Evolutionary conservation across 1,284 basidiomycete genomes (phyloP), one percentile per base, ranked within the genome.

Genomic region (Heterobasidion occidentale): DNA sequence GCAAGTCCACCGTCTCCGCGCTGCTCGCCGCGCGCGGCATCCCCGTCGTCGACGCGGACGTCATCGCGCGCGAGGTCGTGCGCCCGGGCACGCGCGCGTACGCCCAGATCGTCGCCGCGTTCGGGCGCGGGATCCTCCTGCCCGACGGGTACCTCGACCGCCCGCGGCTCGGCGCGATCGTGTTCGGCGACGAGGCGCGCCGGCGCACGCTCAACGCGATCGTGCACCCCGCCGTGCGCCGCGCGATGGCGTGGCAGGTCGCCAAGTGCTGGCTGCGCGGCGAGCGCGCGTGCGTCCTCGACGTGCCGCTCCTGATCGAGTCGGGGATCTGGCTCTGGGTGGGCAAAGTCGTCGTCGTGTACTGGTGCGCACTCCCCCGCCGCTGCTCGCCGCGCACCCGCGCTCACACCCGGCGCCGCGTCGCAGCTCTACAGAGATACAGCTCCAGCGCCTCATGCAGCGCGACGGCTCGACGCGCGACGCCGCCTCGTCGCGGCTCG

Each of bases 241-340:
- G 78, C 57, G 84, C 80, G 14, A 92, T 98, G 82, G 69, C 88
- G 14, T 82, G 79, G 78, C 74, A 74, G 56, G 77, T 97, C 7
- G 51, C 94, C 51, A 73, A 74, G 57, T 77, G 76, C 60, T 99
- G 96, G 94, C 55, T 94, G 38, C 71, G 69, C 34, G 96, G 95
- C 2, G 74, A 91, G 61, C 84, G 81, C 65, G 77, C 88, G 54
- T 92, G 91, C 58, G 79, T 99, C 2, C 74, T 98, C 58, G 96
- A 98, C 69, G 90, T 98, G 7, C 96, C 96, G n/a, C 72, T 98
- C 53, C 75, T 98, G 56, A 89, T 99, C 57, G 96, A 99, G 70
- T 87, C 92, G 1, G 88, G 88, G 1, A 68, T 98, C 53, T 94
- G 90, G 86, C 84, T 81, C 66, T 90, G 83, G 76, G 90, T 95